A percentile compares a stretch with the other conserved stretches of the same genome.
Conservation (phyloP, 1,284 basidiomycete genomes). For the Takashimella tepidaria region DNA sequence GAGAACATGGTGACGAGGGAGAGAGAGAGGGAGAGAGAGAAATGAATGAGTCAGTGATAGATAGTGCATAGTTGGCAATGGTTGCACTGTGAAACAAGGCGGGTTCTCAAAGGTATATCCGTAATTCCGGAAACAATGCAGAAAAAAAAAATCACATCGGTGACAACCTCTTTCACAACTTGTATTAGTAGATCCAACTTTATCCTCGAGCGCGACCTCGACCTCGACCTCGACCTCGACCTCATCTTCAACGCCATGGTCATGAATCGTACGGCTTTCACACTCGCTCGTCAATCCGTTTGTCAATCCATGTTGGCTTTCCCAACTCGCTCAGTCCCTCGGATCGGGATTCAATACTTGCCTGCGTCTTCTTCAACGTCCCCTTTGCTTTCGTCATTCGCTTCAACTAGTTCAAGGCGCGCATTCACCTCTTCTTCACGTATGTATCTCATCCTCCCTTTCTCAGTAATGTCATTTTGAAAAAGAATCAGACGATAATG, state of each 20-base stretch:
- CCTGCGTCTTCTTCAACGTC: background rate
- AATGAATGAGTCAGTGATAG: background rate
- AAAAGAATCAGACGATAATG: no score
- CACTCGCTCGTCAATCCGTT: background rate
- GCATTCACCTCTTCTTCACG: background rate
- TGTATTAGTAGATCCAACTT: no score
- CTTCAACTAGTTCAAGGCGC: background rate
- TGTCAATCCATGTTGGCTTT: no score
- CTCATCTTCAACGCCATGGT: no score
- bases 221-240: no score
- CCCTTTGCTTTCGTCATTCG: background rate
- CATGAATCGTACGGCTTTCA: background rate
- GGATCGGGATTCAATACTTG: background rate
- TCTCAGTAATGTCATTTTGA: no score
- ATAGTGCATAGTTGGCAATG: background rate
- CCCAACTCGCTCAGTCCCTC: background rate
- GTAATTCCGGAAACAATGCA: no score
- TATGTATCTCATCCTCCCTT: background rate
- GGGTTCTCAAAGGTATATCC: no score
- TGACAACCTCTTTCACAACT: no score
- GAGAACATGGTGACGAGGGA: constrained; percentile 5
- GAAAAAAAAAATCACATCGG: no score
- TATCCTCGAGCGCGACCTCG: no score
- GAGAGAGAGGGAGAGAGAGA: background rate
- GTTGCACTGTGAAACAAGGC: no score